Base-by-base conservation (phyloP, 345 rosid genomes). In the Capsella bursapastoris region DNA sequence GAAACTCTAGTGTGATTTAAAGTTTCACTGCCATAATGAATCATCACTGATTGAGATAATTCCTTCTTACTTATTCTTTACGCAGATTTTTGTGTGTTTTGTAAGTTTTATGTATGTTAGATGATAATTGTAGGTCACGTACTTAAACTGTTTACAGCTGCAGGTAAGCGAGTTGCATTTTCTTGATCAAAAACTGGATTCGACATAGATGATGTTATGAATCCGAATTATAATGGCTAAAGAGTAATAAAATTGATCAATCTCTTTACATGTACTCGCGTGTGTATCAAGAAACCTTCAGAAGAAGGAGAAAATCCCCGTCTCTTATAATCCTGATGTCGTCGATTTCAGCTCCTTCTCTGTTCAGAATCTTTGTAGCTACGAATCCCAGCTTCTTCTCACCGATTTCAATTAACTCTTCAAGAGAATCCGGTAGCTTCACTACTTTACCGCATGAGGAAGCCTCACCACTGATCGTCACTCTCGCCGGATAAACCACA, bases 341-440 rank as follows among this genome's bases (percentile, higher is more conserved):
- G 63, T 93, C 97, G 16, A 93, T 82, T 80, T 88, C 89, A 34
- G 96, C 91, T 50, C 96, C 94, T 41, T 83, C 89, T 66, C 73
- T 80, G 27, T 76, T 80, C 3, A 83, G 72, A 72, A 93, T 73
- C 80, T 78, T 87, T 49, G 83, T 72, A 29, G 90, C 73, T 16
- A 57, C 52, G 68, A 82, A 68, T 10, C 89, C 89, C 9, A 84
- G 85, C 79, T 85, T 91, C 64, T 64, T 75, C 31, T 78, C 79
- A 43, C 94, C 92, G 5, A 85, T 51, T 5, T 80, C 79, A 13
- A 90, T 73, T 1, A 93, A 53, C 69, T 91, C 97, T 63, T 88
- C 73, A 4, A 93, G 49, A 15, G 90, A 71, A 34, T 72, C 78
- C 11, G 98, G 98, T 66, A 93, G 72, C 18, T 68, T 71, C 62